These are phyloP conservation scores for Euphorbia tirucalli DNA, from an alignment of 345 rosid species.

Conservation along the genomic window DNA sequence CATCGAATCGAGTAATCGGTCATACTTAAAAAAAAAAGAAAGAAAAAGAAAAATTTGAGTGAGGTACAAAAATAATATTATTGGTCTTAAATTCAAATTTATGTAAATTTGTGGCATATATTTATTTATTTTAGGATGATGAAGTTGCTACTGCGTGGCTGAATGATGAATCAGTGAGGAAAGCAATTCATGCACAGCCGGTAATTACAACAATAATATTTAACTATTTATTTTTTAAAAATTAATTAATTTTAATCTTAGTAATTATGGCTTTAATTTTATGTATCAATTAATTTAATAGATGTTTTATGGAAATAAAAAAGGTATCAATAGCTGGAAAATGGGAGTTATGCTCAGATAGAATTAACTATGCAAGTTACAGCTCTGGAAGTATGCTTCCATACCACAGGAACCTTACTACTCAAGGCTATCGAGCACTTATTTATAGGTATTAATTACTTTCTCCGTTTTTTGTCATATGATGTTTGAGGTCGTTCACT, in stretches of 20 bases:
- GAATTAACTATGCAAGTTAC: constrained; percentile 12
- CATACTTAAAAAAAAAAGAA: too few relatives aligned
- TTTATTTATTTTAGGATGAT: constrained; percentile 33
- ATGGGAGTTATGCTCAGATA: constrained; percentile 47
- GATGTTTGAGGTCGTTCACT: background rate
- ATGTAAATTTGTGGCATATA: too few relatives aligned
- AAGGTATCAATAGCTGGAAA: constrained; percentile 29
- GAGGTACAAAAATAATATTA: too few relatives aligned
- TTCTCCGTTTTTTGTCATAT: background rate
- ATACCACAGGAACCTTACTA: constrained; percentile 45
- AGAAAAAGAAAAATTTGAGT: too few relatives aligned
- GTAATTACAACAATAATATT: constrained; percentile 22
- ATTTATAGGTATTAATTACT: constrained; percentile 56
- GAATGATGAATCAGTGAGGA: constrained; percentile 42
- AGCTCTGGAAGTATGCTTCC: constrained; percentile 50
- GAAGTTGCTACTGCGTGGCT: constrained; percentile 46
- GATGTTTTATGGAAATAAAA: background rate
- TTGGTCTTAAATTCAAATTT: too few relatives aligned
- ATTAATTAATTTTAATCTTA: too few relatives aligned
- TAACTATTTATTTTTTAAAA: too few relatives aligned
- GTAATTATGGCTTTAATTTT: too few relatives aligned
- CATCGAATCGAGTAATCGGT: too few relatives aligned
- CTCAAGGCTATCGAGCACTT: constrained; percentile 47
- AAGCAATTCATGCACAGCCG: constrained; percentile 49
- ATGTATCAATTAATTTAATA: too few relatives aligned